Base-by-base conservation (phyloP, 192 early-diverging fungal genomes). In the Coemansia sp. region DNA sequence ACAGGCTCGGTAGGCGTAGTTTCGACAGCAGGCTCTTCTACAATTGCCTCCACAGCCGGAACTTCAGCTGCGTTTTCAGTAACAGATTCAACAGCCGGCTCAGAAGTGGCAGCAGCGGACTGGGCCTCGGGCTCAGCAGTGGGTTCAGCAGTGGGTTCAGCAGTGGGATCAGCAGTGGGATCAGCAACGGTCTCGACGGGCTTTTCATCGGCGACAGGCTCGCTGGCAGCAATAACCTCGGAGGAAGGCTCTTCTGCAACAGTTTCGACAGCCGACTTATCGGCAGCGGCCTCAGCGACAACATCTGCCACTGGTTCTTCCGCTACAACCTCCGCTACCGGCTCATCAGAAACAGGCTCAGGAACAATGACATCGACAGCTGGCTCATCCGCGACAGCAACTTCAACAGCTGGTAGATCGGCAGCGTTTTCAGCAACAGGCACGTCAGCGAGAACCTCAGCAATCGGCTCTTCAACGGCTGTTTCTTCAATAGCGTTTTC, bases 341-440 rank as follows among this genome's bases (percentile, higher is more conserved):
- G 22, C 22, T 28, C 22, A 28, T 28, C 22, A 28, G 22, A 28
- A 28, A 28, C 22, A 28, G 22, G 22, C 22, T 28, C 22, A 28
- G 22, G 22, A 28, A 28, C 22, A 28, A 28, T 28, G 22, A 28
- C 22, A 28, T 28, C 22, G 22, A 28, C 22, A 28, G 22, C 2
- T 3, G 32, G 12, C 12, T 37, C 22, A 28, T 28, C 22, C 1
- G 1, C 54, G 3, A 32, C 32, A 38, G 5, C 20, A 34, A 34
- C 22, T 34, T 32, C 9, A 11, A 52, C 51, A 15, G 43, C 64
- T 33, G 51, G 22, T 28, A 28, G 2, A 43, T 38, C 37, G 18
- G 64, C 64, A 54, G 56, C 4, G 17, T 73, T 41, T 11, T 53
- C 51, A 54, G 64, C 18, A 17, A 37, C 66, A 58, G 66, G 66